phyloP scores from a whole-genome alignment of 73 alveolate genomes.

The Paramecium octaurelia region DNA sequence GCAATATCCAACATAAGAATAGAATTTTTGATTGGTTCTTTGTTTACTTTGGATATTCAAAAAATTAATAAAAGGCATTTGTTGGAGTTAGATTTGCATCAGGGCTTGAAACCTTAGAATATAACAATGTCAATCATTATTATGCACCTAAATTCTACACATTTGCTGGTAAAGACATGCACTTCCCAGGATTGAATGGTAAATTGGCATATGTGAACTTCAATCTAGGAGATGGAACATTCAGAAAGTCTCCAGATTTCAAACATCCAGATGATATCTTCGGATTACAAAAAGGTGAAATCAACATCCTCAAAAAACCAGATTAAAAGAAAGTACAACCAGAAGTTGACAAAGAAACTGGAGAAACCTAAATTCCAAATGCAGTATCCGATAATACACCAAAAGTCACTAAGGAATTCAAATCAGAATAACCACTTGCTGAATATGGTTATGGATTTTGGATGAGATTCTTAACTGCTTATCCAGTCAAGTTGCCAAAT shows the following conservation, averaged over 20 bases:
- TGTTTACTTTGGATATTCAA: conserved; percentile 32
- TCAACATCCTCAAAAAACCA: background rate
- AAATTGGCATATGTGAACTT: conserved; percentile 9
- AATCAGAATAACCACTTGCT: background rate
- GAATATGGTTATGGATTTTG: conserved; percentile 50
- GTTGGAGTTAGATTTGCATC: background rate
- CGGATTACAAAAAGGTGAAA: background rate
- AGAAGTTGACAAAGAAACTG: background rate
- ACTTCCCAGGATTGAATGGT: conserved; percentile 33
- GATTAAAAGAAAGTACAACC: conserved; percentile 1
- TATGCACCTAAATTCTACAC: background rate
- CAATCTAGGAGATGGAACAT: conserved; percentile 35
- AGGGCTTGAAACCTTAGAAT: background rate
- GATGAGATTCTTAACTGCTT: conserved; percentile 27
- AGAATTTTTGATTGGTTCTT: conserved; percentile 37
- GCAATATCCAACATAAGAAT: conserved; percentile 33
- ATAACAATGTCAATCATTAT: background rate
- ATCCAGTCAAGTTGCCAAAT: background rate
- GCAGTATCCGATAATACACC: background rate
- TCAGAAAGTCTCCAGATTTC: background rate
- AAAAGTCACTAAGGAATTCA: background rate
- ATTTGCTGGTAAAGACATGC: conserved; percentile 1
- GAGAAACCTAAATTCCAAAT: background rate
- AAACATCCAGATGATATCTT: background rate
- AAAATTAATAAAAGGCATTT: background rate